Evolutionary conservation across 2,329 filamentous ascomycete species (phyloP), one percentile per base, ranked within the genome.

Genomic region (Hypocrella siamensis): DNA sequence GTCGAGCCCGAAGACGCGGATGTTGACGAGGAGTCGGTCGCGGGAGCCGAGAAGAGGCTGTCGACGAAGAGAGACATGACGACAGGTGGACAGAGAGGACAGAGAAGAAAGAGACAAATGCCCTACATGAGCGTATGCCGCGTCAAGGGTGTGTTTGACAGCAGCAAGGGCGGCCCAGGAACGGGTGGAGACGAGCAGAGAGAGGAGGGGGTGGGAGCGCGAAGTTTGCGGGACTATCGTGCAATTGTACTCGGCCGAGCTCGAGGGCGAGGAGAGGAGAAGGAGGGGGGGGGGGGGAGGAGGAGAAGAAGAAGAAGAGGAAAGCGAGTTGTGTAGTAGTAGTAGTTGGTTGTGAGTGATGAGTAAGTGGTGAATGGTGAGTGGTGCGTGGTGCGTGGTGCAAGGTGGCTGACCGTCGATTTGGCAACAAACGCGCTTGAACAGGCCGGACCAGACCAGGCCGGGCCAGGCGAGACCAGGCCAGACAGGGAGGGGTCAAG

Each of bases 1-100:
- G 76, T 79, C 15, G 70, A 76, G 43, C 60, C 65, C 17, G 63
- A 57, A 31, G 67, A 70, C 58, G 66, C 65, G 60, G 65, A 56
- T 43, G 67, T 53, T 46, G 58, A 63, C 31, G 61, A 63, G 28
- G 52, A 52, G 36, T 64, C 60, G 33, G 51, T 49, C 33, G 51
- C 44, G 26, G 39, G 31, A 21, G 35, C 40, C 21, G 40, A 44
- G 37, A 53, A 47, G 45, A 45, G 48, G 44, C 43, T 46, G 33
- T 57, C 54, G 26, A 42, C 40, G 32, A 53, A 48, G 40, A 53
- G 40, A 35, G 49, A 45, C 49, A 54, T 54, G 39, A 38, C 30
- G 11, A 19, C 6, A 17, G 24, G 21, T 15, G 10, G 17, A 19
- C 11, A 28, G 19, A 32, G 14, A 11, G 25, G 14, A 17, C 8